Conservation (phyloP, 78 protist genomes). For the Polysphondylium violaceum region DNA sequence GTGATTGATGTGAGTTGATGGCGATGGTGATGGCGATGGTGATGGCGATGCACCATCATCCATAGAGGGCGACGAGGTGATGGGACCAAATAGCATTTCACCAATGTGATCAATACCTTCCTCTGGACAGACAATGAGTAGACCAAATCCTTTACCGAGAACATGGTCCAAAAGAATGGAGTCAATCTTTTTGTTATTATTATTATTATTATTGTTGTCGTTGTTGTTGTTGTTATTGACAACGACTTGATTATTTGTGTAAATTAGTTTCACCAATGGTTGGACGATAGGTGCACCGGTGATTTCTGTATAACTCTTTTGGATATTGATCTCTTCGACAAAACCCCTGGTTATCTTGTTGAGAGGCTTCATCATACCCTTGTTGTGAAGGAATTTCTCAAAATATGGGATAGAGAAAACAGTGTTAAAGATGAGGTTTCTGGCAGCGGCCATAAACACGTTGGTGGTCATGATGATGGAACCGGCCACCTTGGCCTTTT, state of each 20-base stretch:
- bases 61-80: too few relatives aligned
- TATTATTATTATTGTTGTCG: too few relatives aligned
- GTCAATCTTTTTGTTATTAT: too few relatives aligned
- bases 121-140: too few relatives aligned
- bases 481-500: conserved; percentile 12
- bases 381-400: background rate
- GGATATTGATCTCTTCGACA: background rate
- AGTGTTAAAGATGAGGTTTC: background rate
- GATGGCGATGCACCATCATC: too few relatives aligned
- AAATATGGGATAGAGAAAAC: background rate
- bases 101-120: too few relatives aligned
- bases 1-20: too few relatives aligned
- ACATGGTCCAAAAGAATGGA: conserved; percentile 9
- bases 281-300: conserved; percentile 15
- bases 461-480: conserved; percentile 14
- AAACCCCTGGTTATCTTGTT: background rate
- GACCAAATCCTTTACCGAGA: conserved; percentile 7
- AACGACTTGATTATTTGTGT: too few relatives aligned
- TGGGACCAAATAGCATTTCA: too few relatives aligned
- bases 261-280: background rate
- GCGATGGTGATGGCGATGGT: too few relatives aligned
- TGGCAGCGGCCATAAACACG: background rate
- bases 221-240: too few relatives aligned
- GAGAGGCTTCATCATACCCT: conserved; percentile 44
- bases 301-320: background rate